Conservation (phyloP, 78 protist species). For the Dictyostelium capitatum region DNA sequence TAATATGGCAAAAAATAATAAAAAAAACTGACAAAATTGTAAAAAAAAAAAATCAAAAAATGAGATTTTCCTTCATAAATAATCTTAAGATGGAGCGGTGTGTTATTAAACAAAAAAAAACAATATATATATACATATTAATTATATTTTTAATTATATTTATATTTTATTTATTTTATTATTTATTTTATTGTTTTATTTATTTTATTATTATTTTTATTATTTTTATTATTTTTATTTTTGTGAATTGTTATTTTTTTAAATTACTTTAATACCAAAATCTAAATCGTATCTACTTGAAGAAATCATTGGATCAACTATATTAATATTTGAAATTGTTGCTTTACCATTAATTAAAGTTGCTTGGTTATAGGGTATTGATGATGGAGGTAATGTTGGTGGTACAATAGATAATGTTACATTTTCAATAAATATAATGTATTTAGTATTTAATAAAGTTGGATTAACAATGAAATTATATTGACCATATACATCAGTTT, state of each 20-base stretch:
- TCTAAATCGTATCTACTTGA: conserved; percentile 16
- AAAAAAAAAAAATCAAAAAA: not conserved
- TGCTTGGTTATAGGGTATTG: conserved; percentile 15
- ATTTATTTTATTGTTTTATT: too few relatives aligned
- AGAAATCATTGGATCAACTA: not conserved
- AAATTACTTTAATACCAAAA: conserved; percentile 11
- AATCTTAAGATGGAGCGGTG: too few relatives aligned
- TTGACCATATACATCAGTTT: conserved; percentile 38
- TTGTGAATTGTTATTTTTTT: not conserved
- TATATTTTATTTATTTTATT: not conserved
- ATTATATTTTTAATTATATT: not conserved
- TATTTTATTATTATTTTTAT: not conserved
- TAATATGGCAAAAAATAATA: not conserved
- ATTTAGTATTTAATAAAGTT: not conserved
- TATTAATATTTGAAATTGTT: not conserved
- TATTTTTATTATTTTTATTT: conserved; percentile 5
- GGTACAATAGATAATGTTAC: conserved; percentile 13
- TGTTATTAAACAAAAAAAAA: not conserved
- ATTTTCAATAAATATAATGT: not conserved
- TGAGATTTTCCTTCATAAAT: too few relatives aligned
- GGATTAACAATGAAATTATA: conserved; percentile 28
- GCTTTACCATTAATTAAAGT: not conserved
- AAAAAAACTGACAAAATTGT: not conserved
- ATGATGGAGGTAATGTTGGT: not conserved
- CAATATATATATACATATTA: not conserved